Percentiles rank a stretch among this genome's conserved stretches.
These are phyloP conservation scores for Singerocomus inundabilis DNA, from an alignment of 1,284 basidiomycete species.

Conservation along the genomic window DNA sequence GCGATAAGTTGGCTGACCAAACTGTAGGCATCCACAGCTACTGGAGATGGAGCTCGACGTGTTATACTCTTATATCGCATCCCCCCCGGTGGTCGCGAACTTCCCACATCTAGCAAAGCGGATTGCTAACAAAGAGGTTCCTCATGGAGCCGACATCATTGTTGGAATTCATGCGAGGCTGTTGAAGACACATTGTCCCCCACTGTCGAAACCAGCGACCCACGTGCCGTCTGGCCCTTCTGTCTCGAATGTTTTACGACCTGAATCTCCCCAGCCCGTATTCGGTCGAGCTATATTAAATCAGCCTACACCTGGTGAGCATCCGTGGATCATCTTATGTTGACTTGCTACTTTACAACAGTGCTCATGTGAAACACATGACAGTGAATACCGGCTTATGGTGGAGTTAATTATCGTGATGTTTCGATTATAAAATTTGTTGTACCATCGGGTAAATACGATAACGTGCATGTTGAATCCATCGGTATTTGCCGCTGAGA, in stretches of 20 bases:
- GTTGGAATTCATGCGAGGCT: conserved; percentile 22
- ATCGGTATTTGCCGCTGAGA: neutral
- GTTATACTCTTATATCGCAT: conserved; percentile 23
- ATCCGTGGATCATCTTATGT: too few relatives aligned
- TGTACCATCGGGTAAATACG: neutral
- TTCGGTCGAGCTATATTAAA: too few relatives aligned
- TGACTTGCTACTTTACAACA: too few relatives aligned
- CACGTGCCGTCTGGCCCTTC: too few relatives aligned
- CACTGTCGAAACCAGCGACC: neutral
- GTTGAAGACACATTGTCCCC: conserved; percentile 11
- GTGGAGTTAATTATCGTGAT: too few relatives aligned
- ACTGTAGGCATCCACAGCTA: conserved; percentile 17
- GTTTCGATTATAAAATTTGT: neutral
- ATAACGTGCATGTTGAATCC: neutral
- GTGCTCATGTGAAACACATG: too few relatives aligned
- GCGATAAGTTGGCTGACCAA: too few relatives aligned
- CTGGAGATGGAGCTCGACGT: conserved; percentile 29
- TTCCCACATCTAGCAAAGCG: conserved; percentile 16
- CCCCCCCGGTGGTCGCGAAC: conserved; percentile 7
- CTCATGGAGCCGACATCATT: conserved; percentile 25
- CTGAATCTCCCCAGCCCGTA: too few relatives aligned
- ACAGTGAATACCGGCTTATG: too few relatives aligned
- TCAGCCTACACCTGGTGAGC: too few relatives aligned
- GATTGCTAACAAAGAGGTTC: conserved; percentile 20
- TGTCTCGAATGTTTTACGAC: too few relatives aligned